Evolutionary conservation across 2,329 filamentous ascomycete genomes (phyloP).

Genomic region (Xylariaceae sp.): DNA sequence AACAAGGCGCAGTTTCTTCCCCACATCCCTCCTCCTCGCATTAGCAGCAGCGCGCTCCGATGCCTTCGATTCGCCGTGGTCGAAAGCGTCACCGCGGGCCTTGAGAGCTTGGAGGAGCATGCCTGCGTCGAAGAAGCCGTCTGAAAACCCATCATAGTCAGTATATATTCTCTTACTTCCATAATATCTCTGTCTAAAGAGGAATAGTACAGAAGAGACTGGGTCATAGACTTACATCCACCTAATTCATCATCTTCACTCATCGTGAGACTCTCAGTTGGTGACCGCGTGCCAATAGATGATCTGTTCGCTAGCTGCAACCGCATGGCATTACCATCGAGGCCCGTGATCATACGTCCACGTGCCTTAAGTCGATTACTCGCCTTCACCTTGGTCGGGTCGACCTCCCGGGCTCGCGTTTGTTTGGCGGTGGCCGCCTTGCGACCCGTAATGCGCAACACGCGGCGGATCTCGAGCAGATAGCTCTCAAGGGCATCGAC

Average conservation of each 20-base stretch:
- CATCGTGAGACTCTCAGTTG: constrained; percentile 70
- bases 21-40: constrained; percentile 70
- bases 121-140: constrained; percentile 96
- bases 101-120: constrained; percentile 92
- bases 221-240: constrained; percentile 75
- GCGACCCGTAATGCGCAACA: constrained; percentile 73
- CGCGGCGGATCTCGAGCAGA: constrained; percentile 85
- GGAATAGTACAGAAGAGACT: not conserved
- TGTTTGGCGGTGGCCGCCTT: constrained; percentile 50
- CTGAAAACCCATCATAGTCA: constrained; percentile 53
- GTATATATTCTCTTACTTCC: constrained; percentile 22
- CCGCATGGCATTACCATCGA: constrained; percentile 48
- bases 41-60: constrained; percentile 66
- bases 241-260: constrained; percentile 91
- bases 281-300: constrained; percentile 61
- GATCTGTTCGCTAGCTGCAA: constrained; percentile 46
- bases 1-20: constrained; percentile 73
- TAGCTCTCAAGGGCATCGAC: constrained; percentile 91
- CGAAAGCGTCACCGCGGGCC: constrained; percentile 65
- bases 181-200: not conserved
- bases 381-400: constrained; percentile 45
- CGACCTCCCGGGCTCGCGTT: constrained; percentile 62
- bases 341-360: constrained; percentile 72
- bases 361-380: constrained; percentile 69
- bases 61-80: constrained; percentile 58